Evolutionary conservation across 2,329 filamentous ascomycete genomes (phyloP), one percentile per base, ranked within the genome.

Genomic region (Aspergillus novoparasiticus): DNA sequence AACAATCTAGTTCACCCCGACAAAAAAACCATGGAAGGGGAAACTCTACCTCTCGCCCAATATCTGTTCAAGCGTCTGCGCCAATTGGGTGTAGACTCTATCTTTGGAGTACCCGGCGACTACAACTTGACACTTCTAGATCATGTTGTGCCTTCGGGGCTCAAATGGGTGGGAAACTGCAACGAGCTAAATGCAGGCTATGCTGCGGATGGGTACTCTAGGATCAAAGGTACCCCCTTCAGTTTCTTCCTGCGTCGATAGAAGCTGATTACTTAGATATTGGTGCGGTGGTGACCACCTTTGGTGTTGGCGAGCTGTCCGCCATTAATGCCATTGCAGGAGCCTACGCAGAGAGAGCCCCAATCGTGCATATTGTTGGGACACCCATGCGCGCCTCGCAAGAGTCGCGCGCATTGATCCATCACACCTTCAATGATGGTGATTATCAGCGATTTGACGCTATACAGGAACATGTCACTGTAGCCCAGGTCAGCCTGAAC

Each of bases 281-380:
- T 41, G 39, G 39, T 4, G 39, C 39, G 39, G 39, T 41, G 19
- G 39, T 41, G 39, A 41, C 39, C 3, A 41, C 39, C 6, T 41
- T 41, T n/a, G 39, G 39, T 8, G 39, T 41, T 41, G 39, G 39
- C 6, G 39, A 41, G 39, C 39, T 41, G 3, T 41, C 39, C 10
- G 39, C 39, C 39, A n/a, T 41, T 1, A 41, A 41, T 41, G 39
- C 39, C 6, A 41, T 41, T n/a, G 39, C 39, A n/a, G 74, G 66
- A 41, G 46, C 39, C 23, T 93, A 86, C 77, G 89, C 89, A 0
- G 91, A 94, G 76, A 85, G 86, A 68, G 88, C 91, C 4, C 89
- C 90, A 1, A 82, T 93, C 5, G 82, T 88, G 4, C 86, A 89
- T 68, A 82, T 88, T 57, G 85, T 87, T 21, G 86, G 86, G 0